These are phyloP conservation scores for Microbotryum saponariae DNA, from an alignment of 1,284 basidiomycete species.

Conservation along the genomic window DNA sequence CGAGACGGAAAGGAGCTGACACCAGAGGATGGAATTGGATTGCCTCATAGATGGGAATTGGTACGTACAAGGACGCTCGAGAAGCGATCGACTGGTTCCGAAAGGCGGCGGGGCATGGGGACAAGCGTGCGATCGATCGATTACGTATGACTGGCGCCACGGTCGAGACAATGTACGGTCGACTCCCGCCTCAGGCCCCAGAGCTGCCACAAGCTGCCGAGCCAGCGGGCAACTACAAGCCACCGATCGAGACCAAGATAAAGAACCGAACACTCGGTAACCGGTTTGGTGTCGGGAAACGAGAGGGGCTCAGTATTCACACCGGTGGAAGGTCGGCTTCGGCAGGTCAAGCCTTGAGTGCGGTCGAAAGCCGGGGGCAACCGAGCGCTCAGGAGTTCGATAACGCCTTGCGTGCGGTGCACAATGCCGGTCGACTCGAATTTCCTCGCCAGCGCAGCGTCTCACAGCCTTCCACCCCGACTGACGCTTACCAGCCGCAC, in stretches of 20 bases:
- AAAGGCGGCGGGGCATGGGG: constrained; percentile 82
- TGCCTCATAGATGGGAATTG: constrained; percentile 41
- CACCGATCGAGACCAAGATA: not conserved
- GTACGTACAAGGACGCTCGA: constrained; percentile 41
- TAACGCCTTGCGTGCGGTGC: no score
- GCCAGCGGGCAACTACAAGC: not conserved
- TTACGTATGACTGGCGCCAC: constrained; percentile 42
- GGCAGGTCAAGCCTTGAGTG: no score
- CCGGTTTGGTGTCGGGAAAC: not conserved
- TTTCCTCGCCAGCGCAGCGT: no score
- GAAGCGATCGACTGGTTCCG: constrained; percentile 74
- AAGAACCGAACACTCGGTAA: not conserved
- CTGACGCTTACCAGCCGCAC: no score
- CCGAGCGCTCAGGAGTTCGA: no score
- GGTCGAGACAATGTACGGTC: no score
- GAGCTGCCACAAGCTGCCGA: not conserved
- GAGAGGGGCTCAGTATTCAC: no score
- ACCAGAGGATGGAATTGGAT: not conserved
- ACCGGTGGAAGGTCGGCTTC: no score
- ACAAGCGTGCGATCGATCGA: constrained; percentile 84
- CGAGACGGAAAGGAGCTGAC: no score
- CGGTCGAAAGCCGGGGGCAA: no score
- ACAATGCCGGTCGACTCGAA: no score
- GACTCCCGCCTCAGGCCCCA: not conserved
- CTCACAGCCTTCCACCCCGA: no score